Percentiles rank a stretch among this genome's conserved stretches.
phyloP scores from a whole-genome alignment of 108 stramenopile genomes.

The Pseudonitzschia delicatissima region DNA sequence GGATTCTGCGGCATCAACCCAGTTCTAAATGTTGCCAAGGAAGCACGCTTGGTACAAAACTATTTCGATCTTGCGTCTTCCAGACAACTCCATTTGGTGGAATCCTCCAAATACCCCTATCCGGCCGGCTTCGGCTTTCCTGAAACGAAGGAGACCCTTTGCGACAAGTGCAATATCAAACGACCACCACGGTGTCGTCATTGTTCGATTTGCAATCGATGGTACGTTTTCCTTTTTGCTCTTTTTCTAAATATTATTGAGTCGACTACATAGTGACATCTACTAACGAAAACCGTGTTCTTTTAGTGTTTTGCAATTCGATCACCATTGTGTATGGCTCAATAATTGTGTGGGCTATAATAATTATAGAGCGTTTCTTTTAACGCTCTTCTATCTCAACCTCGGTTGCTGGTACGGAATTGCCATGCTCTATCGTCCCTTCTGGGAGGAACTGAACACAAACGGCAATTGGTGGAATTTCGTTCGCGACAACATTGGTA shows the following conservation, averaged over 20 bases:
- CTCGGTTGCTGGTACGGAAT: conserved; percentile 66
- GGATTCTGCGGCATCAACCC: conserved; percentile 35
- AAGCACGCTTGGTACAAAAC: conserved; percentile 19
- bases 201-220: conserved; percentile 64
- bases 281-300: neutral
- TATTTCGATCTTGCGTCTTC: conserved; percentile 15
- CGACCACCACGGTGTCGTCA: conserved; percentile 84
- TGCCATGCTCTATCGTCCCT: conserved; percentile 47
- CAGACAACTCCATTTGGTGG: neutral
- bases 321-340: conserved; percentile 98
- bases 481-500: conserved; percentile 48
- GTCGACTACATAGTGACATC: too few relatives aligned
- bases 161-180: conserved; percentile 50
- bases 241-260: too few relatives aligned
- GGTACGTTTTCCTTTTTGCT: conserved; percentile 20
- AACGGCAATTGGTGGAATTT: conserved; percentile 45
- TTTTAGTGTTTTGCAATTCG: conserved; percentile 63
- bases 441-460: conserved; percentile 45
- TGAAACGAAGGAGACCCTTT: conserved; percentile 36
- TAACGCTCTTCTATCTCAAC: conserved; percentile 55
- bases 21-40: conserved; percentile 17
- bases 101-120: neutral
- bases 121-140: conserved; percentile 29
- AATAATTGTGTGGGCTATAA: conserved; percentile 95
- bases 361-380: conserved; percentile 79